These are phyloP conservation scores for Mallotus nudiflorus DNA, from an alignment of 345 rosid species.

Conservation along the genomic window DNA sequence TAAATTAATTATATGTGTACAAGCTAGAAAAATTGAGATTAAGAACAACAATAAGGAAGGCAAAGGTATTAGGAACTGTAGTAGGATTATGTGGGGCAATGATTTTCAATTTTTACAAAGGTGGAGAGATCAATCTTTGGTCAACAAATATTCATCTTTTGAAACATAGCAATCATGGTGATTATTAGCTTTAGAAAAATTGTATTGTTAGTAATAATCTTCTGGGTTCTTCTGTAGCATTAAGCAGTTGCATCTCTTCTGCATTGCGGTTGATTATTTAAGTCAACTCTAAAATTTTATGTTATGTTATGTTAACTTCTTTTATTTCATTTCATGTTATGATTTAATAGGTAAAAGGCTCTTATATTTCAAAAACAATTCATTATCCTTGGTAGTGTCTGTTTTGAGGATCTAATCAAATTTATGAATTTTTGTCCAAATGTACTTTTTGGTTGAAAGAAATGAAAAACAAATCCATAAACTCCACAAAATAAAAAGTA, in stretches of 20 bases:
- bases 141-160: conserved; percentile 19
- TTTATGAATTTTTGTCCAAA: no score
- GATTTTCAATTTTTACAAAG: conserved; percentile 25
- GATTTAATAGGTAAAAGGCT: no score
- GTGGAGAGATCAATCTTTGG: conserved; percentile 13
- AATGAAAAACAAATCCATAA: no score
- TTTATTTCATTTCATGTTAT: no score
- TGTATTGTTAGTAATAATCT: neutral
- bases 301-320: no score
- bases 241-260: conserved; percentile 14
- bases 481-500: no score
- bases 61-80: conserved; percentile 20
- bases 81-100: conserved; percentile 25
- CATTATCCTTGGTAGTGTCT: no score
- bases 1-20: no score
- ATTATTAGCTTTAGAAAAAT: neutral
- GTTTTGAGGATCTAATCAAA: no score
- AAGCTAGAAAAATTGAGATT: conserved; percentile 19
- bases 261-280: conserved; percentile 24
- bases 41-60: conserved; percentile 3
- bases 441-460: no score
- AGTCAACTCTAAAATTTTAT: neutral
- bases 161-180: neutral
- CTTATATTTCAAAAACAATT: no score
- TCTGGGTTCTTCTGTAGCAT: neutral